Conservation (phyloP, 2,329 filamentous ascomycete genomes). For the Alternaria burnsii region DNA sequence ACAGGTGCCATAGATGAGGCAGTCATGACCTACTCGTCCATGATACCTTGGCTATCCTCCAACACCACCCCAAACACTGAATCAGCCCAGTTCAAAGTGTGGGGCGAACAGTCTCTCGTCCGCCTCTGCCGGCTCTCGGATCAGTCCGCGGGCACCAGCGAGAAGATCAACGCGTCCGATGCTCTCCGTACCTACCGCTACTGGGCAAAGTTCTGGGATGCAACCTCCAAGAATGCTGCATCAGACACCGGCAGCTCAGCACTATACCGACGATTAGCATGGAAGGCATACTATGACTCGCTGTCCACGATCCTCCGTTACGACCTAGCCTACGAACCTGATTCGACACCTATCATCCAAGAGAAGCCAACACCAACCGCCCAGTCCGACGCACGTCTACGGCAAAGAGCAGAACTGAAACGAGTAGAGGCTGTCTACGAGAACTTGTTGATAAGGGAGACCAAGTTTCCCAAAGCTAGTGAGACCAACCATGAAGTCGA, state of each 20-base stretch:
- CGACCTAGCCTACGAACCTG: constrained; percentile 66
- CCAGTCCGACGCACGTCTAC: constrained; percentile 43
- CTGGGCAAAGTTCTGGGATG: constrained; percentile 74
- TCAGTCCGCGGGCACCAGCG: constrained; percentile 57
- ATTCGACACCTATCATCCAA: constrained; percentile 46
- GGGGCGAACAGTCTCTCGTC: constrained; percentile 80
- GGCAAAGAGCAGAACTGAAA: constrained; percentile 78
- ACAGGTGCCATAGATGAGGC: constrained; percentile 63
- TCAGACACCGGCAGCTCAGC: constrained; percentile 32
- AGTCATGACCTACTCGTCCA: constrained; percentile 70
- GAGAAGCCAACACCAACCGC: constrained; percentile 34
- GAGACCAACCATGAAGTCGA: constrained; percentile 83
- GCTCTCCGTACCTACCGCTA: constrained; percentile 62
- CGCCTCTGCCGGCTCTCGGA: constrained; percentile 77
- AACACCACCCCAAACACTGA: constrained; percentile 60
- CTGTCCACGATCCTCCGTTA: constrained; percentile 78
- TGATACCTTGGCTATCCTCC: constrained; percentile 70
- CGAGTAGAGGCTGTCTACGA: constrained; percentile 83
- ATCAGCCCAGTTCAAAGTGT: constrained; percentile 70
- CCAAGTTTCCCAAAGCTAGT: constrained; percentile 83
- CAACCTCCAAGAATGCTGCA: constrained; percentile 26
- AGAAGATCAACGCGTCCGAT: constrained; percentile 38
- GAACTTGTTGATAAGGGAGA: constrained; percentile 77
- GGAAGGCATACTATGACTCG: constrained; percentile 84
- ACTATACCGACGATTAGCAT: constrained; percentile 69